Evolutionary conservation across 2,329 filamentous ascomycete genomes (phyloP).

Genomic region (Hymenoscyphus occultus): DNA sequence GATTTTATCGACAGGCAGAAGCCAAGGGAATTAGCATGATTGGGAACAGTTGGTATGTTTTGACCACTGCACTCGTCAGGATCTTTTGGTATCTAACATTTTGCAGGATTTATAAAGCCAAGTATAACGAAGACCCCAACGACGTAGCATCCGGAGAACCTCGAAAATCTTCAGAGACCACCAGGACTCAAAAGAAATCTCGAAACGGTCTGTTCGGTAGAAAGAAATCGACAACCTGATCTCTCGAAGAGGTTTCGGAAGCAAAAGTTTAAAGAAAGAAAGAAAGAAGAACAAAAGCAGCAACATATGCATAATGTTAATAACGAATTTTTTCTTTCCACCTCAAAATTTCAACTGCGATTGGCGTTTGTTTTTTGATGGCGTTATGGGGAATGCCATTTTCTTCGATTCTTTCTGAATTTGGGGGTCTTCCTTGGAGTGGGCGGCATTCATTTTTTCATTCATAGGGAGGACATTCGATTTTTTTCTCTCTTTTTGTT

Average conservation of each 20-base stretch:
- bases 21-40: conserved; percentile 96
- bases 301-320: conserved; percentile 16
- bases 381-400: neutral
- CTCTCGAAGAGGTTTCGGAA: neutral
- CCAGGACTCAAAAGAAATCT: conserved; percentile 58
- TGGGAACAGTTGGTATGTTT: conserved; percentile 89
- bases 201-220: conserved; percentile 69
- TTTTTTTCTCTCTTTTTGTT: too few relatives aligned
- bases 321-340: conserved; percentile 9
- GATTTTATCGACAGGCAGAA: conserved; percentile 86
- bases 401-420: neutral
- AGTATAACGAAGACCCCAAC: conserved; percentile 70
- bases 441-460: too few relatives aligned
- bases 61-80: neutral
- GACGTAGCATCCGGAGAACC: conserved; percentile 38
- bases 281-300: neutral
- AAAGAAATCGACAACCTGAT: conserved; percentile 22
- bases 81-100: neutral
- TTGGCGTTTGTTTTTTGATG: neutral
- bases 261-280: neutral
- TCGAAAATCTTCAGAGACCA: conserved; percentile 23
- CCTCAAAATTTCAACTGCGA: neutral
- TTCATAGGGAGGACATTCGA: too few relatives aligned
- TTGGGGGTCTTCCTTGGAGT: neutral
- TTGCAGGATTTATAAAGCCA: conserved; percentile 89